Evolutionary conservation across 129 eudicot genomes (phyloP).

Genomic region (Escallonia rubra): DNA sequence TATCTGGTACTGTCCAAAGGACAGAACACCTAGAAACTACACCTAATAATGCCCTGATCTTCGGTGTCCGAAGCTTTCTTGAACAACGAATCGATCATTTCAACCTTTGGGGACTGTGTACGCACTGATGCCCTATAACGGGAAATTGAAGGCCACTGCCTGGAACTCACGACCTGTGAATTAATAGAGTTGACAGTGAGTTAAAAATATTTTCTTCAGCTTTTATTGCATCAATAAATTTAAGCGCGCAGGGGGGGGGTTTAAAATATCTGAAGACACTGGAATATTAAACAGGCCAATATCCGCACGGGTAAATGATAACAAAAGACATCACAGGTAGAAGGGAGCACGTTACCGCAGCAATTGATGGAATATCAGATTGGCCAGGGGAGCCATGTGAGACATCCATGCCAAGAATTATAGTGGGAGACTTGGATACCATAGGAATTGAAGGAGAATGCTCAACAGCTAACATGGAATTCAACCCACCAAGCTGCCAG

Average conservation of each 20-base stretch:
- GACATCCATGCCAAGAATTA: constrained; percentile 83
- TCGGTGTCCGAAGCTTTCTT: constrained; percentile 53
- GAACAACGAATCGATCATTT: constrained; percentile 65
- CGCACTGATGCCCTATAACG: constrained; percentile 73
- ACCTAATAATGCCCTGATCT: constrained; percentile 84
- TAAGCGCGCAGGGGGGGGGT: too few relatives aligned
- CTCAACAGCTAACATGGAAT: constrained; percentile 59
- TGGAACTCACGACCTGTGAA: constrained; percentile 74
- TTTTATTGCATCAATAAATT: too few relatives aligned
- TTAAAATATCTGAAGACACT: too few relatives aligned
- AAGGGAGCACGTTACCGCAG: constrained; percentile 42
- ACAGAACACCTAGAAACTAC: background rate
- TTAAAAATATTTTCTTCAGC: too few relatives aligned
- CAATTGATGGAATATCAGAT: constrained; percentile 79
- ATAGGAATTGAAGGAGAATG: constrained; percentile 50
- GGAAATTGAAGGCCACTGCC: constrained; percentile 72
- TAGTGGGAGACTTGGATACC: constrained; percentile 62
- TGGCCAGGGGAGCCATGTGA: constrained; percentile 82
- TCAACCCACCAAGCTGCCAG: constrained; percentile 84
- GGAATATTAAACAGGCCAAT: too few relatives aligned
- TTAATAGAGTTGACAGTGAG: too few relatives aligned
- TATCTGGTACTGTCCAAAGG: background rate
- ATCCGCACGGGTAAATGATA: too few relatives aligned
- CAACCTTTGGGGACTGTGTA: constrained; percentile 63
- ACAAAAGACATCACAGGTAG: too few relatives aligned